Evolutionary conservation across 2,329 filamentous ascomycete genomes (phyloP), one percentile per base, ranked within the genome.

Genomic region (Colletotrichum lentis): DNA sequence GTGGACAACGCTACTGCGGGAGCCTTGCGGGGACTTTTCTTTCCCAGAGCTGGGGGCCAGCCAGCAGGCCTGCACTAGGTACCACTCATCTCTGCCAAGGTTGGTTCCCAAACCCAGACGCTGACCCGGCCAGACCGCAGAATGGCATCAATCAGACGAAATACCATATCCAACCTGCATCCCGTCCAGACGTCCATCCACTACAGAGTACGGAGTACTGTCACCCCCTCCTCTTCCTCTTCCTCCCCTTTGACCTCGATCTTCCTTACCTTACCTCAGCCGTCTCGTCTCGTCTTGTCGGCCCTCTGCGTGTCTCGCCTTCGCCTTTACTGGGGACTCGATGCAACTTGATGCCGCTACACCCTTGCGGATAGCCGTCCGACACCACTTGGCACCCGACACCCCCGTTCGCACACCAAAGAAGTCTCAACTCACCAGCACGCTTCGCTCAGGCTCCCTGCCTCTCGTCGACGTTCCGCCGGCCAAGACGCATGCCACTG

Each of bases 71-170:
- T 35, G 31, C 31, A 35, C 31, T 10, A 35, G 31, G 31, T 10
- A 3, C 31, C 3, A 35, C 31, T 57, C 37, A 53, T 39, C 22
- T 64, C 54, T 54, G 41, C 60, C 61, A 64, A 64, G 61, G 41
- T 58, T 50, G 61, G 41, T 58, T 50, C 54, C 35, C 35, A 59
- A 54, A 39, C 41, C 47, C 65, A 59, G 43, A 43, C 31, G 31
- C 31, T 35, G 31, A 35, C 47, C 61, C 31, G 49, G 61, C 31
- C 61, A 58, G 61, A 49, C 65, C 54, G 41, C 61, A 64, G 55
- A 58, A 67, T 64, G 65, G 65, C 62, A 67, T 67, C 64, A 64
- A 37, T 64, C 65, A 67, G 54, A 67, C 61, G 65, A 67, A 67
- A 67, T 57, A 59, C 61, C 54, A 62, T 64, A 52, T 11, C 61